Evolutionary conservation across 1,284 basidiomycete species (phyloP).

Genomic region (Singerocomus inundabilis): DNA sequence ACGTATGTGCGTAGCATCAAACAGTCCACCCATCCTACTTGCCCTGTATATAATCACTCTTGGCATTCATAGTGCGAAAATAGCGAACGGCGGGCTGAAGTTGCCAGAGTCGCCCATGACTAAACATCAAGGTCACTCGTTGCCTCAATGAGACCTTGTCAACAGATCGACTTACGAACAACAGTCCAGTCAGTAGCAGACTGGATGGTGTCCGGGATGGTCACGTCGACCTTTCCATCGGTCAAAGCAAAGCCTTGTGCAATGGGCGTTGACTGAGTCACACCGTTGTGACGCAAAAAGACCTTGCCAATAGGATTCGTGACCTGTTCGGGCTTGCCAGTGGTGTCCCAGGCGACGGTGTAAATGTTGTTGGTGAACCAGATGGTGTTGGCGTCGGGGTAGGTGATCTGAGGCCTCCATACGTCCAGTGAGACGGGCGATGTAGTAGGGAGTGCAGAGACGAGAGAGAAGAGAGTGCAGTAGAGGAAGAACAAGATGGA

Average conservation of each 20-base stretch:
- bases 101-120: constrained; percentile 55
- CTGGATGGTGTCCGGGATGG: constrained; percentile 37
- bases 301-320: constrained; percentile 46
- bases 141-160: rapidly evolving
- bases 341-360: constrained; percentile 48
- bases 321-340: constrained; percentile 41
- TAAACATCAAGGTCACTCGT: constrained; percentile 18
- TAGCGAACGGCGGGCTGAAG: constrained; percentile 40
- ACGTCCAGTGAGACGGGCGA: constrained; percentile 39
- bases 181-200: constrained; percentile 37
- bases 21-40: no score
- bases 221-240: constrained; percentile 38
- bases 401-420: constrained; percentile 43
- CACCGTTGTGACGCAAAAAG: constrained; percentile 36
- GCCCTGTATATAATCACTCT: no score
- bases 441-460: constrained; percentile 27
- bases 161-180: constrained; percentile 38
- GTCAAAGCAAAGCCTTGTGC: constrained; percentile 42
- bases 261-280: constrained; percentile 34
- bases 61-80: constrained; percentile 18
- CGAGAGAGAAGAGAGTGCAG: constrained; percentile 25
- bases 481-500: no score
- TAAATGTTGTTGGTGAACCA: constrained; percentile 43
- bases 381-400: constrained; percentile 36
- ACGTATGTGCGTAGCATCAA: constrained; percentile 3